A percentile compares a stretch with the other conserved stretches of the same genome.
Evolutionary conservation across 1,284 basidiomycete species (phyloP).

Genomic region (Fomes fomentarius): DNA sequence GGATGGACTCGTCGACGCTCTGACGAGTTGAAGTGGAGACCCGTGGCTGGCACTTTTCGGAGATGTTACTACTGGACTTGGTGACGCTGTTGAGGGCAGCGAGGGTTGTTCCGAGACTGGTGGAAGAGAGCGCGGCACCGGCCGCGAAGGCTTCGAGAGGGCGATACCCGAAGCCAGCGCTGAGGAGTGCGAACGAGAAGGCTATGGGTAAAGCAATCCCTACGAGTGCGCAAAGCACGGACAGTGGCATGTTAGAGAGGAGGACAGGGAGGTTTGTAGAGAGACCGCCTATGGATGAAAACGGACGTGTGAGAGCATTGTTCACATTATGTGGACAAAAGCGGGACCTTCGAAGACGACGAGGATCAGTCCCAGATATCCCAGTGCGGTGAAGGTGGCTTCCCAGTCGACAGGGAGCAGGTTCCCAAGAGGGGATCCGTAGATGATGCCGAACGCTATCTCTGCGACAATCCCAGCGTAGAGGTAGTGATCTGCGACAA

Average conservation of each 20-base stretch:
- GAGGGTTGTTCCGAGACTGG: constrained; percentile 58
- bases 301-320: too few relatives aligned
- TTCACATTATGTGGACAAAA: too few relatives aligned
- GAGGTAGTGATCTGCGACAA: constrained; percentile 25
- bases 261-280: constrained; percentile 43
- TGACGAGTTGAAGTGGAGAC: not conserved
- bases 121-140: constrained; percentile 54
- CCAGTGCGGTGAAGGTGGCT: constrained; percentile 45
- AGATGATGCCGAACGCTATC: constrained; percentile 51
- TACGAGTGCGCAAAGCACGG: constrained; percentile 44
- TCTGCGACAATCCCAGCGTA: constrained; percentile 42
- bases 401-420: constrained; percentile 45
- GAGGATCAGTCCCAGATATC: constrained; percentile 55
- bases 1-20: not conserved
- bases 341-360: constrained; percentile 52
- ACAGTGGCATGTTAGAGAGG: constrained; percentile 43
- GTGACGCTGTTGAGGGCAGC: constrained; percentile 42
- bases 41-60: not conserved
- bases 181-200: constrained; percentile 40
- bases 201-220: constrained; percentile 52
- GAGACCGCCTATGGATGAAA: constrained; percentile 41
- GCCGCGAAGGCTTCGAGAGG: constrained; percentile 51
- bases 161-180: constrained; percentile 32
- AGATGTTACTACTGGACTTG: not conserved
- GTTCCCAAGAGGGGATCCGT: constrained; percentile 44